Percentiles rank a stretch among this genome's conserved stretches.
Conservation (phyloP, 768 basidiomycete species). For the Agaricus subrufescens region DNA sequence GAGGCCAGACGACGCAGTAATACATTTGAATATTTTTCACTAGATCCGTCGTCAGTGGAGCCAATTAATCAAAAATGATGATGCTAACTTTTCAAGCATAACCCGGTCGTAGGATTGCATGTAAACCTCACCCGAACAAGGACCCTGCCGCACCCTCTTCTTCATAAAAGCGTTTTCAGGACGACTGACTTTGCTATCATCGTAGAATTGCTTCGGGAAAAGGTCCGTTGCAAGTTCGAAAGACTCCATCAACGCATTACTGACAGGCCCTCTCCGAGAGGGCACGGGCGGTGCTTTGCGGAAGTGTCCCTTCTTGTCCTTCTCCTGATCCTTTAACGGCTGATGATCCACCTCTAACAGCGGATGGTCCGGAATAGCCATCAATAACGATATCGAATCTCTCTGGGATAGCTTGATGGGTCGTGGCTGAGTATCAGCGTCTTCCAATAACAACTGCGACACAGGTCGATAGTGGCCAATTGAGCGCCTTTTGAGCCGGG, state of each 20-base stretch:
- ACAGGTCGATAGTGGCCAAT: constrained; percentile 35
- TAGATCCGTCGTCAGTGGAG: constrained; percentile 22
- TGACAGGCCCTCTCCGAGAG: background rate
- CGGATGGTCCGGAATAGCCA: background rate
- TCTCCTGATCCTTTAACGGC: constrained; percentile 25
- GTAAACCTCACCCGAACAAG: constrained; percentile 47
- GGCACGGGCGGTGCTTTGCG: background rate
- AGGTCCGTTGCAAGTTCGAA: background rate
- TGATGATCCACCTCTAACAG: constrained; percentile 28
- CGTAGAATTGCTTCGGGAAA: constrained; percentile 8
- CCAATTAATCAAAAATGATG: background rate
- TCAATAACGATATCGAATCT: background rate
- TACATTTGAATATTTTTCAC: constrained; percentile 55
- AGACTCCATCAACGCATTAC: background rate
- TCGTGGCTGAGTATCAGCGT: background rate
- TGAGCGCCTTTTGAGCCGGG: constrained; percentile 9
- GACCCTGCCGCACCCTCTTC: constrained; percentile 43
- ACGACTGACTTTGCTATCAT: constrained; percentile 16
- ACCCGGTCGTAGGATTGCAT: constrained; percentile 64
- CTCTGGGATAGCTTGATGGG: background rate
- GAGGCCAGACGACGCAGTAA: constrained; percentile 53
- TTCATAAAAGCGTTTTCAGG: constrained; percentile 18
- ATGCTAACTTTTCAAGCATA: constrained; percentile 52
- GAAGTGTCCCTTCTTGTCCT: constrained; percentile 18
- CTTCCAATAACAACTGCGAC: constrained; percentile 28